These are phyloP conservation scores for Mayamaea pseudoterrestris DNA, from an alignment of 108 stramenopile genomes.

Conservation along the genomic window DNA sequence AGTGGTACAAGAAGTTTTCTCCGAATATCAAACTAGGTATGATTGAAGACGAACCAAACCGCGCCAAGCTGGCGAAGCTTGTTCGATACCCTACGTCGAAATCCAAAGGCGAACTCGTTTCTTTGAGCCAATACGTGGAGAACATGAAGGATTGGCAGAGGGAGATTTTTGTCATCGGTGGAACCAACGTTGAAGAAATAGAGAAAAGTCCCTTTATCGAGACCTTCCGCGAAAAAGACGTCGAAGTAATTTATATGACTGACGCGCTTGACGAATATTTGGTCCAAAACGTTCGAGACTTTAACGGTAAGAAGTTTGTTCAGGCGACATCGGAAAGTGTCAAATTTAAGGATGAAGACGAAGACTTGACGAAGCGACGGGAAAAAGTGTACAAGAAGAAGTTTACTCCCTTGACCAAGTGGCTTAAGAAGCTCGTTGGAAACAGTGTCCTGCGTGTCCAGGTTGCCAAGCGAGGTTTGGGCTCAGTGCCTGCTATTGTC, in stretches of 20 bases:
- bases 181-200: conserved; percentile 69
- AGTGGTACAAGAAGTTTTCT: conserved; percentile 92
- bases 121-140: conserved; percentile 84
- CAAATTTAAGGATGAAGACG: conserved; percentile 96
- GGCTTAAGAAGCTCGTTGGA: conserved; percentile 86
- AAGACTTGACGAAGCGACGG: conserved; percentile 81
- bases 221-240: conserved; percentile 75
- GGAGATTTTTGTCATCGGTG: conserved; percentile 93
- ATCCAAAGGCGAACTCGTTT: conserved; percentile 54
- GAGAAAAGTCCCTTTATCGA: conserved; percentile 91
- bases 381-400: conserved; percentile 89
- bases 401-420: conserved; percentile 93
- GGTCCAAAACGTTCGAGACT: conserved; percentile 53
- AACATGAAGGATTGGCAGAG: conserved; percentile 99
- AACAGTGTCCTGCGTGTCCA: conserved; percentile 76
- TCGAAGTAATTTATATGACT: conserved; percentile 93
- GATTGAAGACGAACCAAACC: conserved; percentile 94
- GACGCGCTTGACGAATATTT: conserved; percentile 97
- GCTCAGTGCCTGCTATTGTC: conserved; percentile 86
- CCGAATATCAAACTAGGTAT: conserved; percentile 93
- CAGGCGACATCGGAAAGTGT: conserved; percentile 91
- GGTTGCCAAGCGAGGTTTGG: conserved; percentile 80
- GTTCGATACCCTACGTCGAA: conserved; percentile 89
- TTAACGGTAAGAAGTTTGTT: conserved; percentile 83
- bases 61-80: conserved; percentile 85